A percentile compares a stretch with the other conserved stretches of the same genome.
phyloP scores from a whole-genome alignment of 2,329 filamentous ascomycete genomes.

The Harringtonia lauricola region DNA sequence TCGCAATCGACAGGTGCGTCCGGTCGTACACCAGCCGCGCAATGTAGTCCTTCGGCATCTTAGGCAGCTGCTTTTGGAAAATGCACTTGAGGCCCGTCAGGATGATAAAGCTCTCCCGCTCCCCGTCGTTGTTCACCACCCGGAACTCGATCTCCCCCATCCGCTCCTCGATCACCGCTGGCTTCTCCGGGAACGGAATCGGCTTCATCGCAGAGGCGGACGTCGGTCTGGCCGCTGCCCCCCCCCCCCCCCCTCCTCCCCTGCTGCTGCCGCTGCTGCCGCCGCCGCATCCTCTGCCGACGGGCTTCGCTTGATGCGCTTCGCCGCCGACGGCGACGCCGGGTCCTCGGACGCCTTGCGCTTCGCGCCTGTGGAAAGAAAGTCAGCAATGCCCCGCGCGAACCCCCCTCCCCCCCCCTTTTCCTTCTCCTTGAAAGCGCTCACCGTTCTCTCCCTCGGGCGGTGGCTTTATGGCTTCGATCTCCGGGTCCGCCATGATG shows the following conservation, averaged over 20 bases:
- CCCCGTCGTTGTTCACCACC: slow-evolving; percentile 93
- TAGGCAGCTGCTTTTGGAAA: slow-evolving; percentile 95
- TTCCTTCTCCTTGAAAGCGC: background rate
- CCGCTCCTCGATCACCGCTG: slow-evolving; percentile 86
- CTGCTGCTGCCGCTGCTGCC: no score
- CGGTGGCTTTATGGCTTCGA: background rate
- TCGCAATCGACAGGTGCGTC: slow-evolving; percentile 91
- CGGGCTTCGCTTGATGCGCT: slow-evolving; percentile 49
- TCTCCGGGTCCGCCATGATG: background rate
- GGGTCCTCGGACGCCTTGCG: slow-evolving; percentile 63
- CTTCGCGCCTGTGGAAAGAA: slow-evolving; percentile 39
- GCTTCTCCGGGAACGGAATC: slow-evolving; percentile 87
- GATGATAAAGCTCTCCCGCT: slow-evolving; percentile 81
- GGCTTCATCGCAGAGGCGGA: no score
- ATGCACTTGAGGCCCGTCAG: slow-evolving; percentile 94
- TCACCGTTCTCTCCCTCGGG: background rate
- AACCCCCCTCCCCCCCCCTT: background rate
- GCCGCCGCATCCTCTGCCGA: no score
- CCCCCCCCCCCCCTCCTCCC: no score
- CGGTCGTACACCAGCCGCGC: slow-evolving; percentile 94
- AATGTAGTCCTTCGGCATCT: slow-evolving; percentile 99
- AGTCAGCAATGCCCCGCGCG: background rate
- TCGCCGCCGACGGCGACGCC: slow-evolving; percentile 47
- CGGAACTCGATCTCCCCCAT: slow-evolving; percentile 93
- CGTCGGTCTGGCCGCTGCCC: no score